These are phyloP conservation scores for Saccharomycopsis sp. DNA, from an alignment of 805 yeast species.

Conservation along the genomic window DNA sequence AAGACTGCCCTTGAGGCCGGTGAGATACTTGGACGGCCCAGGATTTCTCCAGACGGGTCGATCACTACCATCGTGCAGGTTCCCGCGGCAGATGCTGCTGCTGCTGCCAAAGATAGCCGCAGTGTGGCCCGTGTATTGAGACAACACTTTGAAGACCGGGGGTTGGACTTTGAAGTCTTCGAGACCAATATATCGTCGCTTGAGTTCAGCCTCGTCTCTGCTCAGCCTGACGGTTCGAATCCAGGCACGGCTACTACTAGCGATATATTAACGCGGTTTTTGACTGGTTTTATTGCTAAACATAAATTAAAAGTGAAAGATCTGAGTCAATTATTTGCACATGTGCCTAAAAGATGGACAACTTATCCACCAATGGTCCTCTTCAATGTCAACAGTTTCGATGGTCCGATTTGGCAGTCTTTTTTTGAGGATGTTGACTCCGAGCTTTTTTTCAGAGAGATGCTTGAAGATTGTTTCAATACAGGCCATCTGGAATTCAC, in stretches of 20 bases:
- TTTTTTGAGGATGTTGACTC: conserved; percentile 17
- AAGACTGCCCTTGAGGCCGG: neutral
- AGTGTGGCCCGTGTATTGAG: neutral
- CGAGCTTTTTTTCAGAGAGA: conserved; percentile 15
- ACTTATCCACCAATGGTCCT: conserved; percentile 64
- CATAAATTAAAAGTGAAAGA: neutral
- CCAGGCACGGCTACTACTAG: neutral
- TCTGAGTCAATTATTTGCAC: neutral
- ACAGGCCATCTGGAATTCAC: conserved; percentile 30
- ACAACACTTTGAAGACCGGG: neutral
- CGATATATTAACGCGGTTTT: neutral
- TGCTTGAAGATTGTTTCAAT: conserved; percentile 24
- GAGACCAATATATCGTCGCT: neutral
- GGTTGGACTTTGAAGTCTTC: neutral
- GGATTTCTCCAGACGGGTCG: neutral
- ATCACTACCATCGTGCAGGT: neutral
- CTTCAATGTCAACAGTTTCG: conserved; percentile 34
- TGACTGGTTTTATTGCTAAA: neutral
- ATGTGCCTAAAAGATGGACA: conserved; percentile 49
- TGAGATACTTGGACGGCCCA: neutral
- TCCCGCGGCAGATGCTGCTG: neutral
- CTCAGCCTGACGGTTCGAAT: neutral
- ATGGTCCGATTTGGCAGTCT: conserved; percentile 1
- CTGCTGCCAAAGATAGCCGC: neutral
- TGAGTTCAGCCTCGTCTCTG: neutral